Percentiles rank a stretch among this genome's conserved stretches.
Conservation (phyloP, 176 grass and related monocot genomes). For the Metroxylon sagu region DNA sequence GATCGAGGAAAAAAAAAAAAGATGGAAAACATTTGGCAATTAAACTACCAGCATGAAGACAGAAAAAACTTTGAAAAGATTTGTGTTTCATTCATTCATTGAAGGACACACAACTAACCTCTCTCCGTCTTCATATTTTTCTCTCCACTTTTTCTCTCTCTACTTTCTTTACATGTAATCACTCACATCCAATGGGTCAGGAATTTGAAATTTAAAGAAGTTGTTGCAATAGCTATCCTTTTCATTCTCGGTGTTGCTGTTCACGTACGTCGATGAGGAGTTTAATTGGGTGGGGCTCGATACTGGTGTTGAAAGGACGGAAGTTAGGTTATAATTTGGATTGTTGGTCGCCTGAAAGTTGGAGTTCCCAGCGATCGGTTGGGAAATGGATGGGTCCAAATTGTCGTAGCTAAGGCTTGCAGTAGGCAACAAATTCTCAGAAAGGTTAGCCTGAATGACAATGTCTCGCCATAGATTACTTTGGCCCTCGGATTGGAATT, state of each 20-base stretch:
- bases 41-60: no score
- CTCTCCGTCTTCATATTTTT: not conserved
- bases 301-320: conserved; percentile 41
- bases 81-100: no score
- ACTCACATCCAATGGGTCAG: conserved; percentile 24
- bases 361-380: conserved; percentile 22
- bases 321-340: conserved; percentile 24
- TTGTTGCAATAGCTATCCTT: conserved; percentile 25
- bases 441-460: not conserved
- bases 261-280: conserved; percentile 11
- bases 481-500: conserved; percentile 28
- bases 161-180: conserved; percentile 20
- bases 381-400: conserved; percentile 14
- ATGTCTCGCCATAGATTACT: conserved; percentile 21
- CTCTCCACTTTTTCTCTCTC: not conserved
- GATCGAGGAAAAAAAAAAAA: no score
- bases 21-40: no score
- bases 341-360: conserved; percentile 30
- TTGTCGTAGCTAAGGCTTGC: not conserved
- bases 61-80: no score
- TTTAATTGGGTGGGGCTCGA: conserved; percentile 30
- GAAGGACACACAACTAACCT: no score
- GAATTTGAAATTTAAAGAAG: conserved; percentile 28
- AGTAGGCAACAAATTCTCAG: no score
- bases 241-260: not conserved